phyloP scores from a whole-genome alignment of 2,329 filamentous ascomycete species.

The Penicillium oxalicum region DNA sequence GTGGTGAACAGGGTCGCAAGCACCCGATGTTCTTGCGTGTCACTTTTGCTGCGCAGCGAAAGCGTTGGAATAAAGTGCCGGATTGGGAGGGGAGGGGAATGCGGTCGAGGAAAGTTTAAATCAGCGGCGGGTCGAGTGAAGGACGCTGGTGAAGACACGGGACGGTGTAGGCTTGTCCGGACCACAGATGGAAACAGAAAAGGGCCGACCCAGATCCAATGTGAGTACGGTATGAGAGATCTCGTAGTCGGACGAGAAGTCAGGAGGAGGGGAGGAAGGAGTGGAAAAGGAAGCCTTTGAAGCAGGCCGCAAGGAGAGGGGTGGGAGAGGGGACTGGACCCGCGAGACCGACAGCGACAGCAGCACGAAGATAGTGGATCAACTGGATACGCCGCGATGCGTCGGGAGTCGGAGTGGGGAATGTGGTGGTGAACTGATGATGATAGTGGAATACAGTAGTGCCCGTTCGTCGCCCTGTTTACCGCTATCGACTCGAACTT shows the following conservation, averaged over 20 bases:
- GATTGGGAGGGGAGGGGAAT: neutral
- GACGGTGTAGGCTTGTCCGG: too few species aligned
- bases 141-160: neutral
- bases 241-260: neutral
- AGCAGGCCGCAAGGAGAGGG: conserved; percentile 9
- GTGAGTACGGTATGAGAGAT: neutral
- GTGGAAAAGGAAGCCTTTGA: neutral
- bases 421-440: conserved; percentile 3
- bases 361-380: neutral
- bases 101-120: too few species aligned
- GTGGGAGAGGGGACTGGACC: conserved; percentile 8
- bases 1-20: too few species aligned
- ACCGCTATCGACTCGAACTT: too few species aligned
- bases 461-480: too few species aligned
- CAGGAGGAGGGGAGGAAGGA: neutral
- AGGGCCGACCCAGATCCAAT: neutral
- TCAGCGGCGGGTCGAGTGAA: neutral
- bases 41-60: too few species aligned
- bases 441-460: conserved; percentile 16
- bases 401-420: too few species aligned
- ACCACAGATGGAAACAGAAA: neutral
- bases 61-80: too few species aligned
- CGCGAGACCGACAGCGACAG: conserved; percentile 6
- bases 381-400: conserved; percentile 6
- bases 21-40: too few species aligned